Evolutionary conservation across 345 rosid species (phyloP), one percentile per base, ranked within the genome.

Genomic region (Firmiana major): DNA sequence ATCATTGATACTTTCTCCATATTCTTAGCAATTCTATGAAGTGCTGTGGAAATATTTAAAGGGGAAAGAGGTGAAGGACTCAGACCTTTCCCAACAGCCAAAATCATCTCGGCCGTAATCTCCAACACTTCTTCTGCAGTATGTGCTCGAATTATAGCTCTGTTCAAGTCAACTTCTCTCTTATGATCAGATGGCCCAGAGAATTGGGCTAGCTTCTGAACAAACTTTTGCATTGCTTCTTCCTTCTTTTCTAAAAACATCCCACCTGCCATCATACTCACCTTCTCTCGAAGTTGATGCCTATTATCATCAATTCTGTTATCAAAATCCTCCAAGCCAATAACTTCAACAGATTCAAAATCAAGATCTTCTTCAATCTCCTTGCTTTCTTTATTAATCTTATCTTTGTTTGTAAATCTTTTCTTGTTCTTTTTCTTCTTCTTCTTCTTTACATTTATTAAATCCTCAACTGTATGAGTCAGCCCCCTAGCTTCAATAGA

Each of bases 1-100:
- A 77, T 74, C 98, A 93, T 93, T 0, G 94, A 92, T 63, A 89
- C 91, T 83, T 92, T 90, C 88, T 95, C 99, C 98, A 95, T 93
- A 84, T 90, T 93, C 91, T 90, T 93, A 55, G 97, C 97, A 75
- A 95, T 92, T 63, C 98, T 85, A 79, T 93, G 97, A 63, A 95
- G 90, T 4, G 94, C 90, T 69, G 97, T 93, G 70, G 98, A 94
- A 77, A 93, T 83, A 80, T 95, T 92, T 78, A 95, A 24, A 34
- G 98, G 97, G 31, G 97, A 88, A n/a, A 93, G 82, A 0, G 97
- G 98, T 1, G 94, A 93, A 69, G 98, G 99, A 54, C 87, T 92
- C 84, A 95, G 81, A 64, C 98, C 98, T 85, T 93, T 95, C 68
- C 91, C 91, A 69, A 93, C 93, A 10, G 92, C 98, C 86, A 86